Percentiles rank a stretch among this genome's conserved stretches.
phyloP scores from a whole-genome alignment of 352 stramenopile genomes.

The Phytophthora ohioensis region DNA sequence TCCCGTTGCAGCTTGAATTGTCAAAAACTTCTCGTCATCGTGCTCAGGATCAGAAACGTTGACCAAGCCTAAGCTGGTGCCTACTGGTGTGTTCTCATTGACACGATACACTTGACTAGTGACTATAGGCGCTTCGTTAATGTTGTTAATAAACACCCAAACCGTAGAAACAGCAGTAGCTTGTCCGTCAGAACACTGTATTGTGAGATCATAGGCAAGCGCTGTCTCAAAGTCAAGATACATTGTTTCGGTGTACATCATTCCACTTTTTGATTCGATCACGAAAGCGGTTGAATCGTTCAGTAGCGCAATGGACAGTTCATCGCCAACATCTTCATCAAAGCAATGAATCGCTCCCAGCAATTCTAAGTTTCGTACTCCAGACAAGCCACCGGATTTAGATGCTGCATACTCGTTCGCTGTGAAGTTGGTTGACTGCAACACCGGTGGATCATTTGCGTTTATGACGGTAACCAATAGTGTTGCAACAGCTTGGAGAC shows the following conservation, averaged over 20 bases:
- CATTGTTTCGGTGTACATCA: constrained; percentile 49
- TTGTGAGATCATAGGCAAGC: constrained; percentile 36
- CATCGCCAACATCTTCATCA: constrained; percentile 54
- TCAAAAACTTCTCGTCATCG: constrained; percentile 33
- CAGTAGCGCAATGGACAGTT: constrained; percentile 44
- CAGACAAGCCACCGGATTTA: neutral
- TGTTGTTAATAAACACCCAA: constrained; percentile 48
- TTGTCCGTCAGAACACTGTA: constrained; percentile 53
- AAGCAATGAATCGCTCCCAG: constrained; percentile 54
- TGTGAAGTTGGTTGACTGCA: constrained; percentile 33
- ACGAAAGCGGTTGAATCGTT: constrained; percentile 33
- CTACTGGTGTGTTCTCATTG: constrained; percentile 40
- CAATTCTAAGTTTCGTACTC: constrained; percentile 30
- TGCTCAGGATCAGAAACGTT: constrained; percentile 27
- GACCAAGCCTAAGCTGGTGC: constrained; percentile 22
- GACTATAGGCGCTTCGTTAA: constrained; percentile 57
- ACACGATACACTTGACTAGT: constrained; percentile 41
- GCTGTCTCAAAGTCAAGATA: constrained; percentile 58
- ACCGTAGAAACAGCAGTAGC: constrained; percentile 17
- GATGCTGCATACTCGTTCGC: constrained; percentile 25
- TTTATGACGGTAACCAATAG: constrained; percentile 24
- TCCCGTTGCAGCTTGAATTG: neutral
- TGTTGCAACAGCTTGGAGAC: constrained; percentile 18
- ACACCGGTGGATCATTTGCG: constrained; percentile 30
- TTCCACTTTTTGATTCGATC: constrained; percentile 52